Conservation (phyloP, 495 filamentous ascomycete species). For the Aspergillus coremiiformis region DNA sequence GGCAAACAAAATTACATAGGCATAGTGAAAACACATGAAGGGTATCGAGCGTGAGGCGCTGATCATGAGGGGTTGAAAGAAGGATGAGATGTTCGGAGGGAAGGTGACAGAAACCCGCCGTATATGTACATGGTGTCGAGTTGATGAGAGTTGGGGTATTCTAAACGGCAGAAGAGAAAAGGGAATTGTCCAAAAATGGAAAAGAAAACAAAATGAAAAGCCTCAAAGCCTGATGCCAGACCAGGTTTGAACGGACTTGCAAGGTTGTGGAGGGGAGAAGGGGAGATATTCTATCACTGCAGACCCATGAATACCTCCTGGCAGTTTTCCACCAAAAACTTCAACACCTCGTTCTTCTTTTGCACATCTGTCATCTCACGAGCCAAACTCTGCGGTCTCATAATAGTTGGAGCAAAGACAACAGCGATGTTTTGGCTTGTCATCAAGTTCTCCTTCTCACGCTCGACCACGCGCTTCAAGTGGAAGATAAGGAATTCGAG, state of each 20-base stretch:
- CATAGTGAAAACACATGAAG: slow-evolving; percentile 12
- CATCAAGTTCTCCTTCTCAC: slow-evolving; percentile 85
- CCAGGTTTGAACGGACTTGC: slow-evolving; percentile 2
- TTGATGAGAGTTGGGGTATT: slow-evolving; percentile 8
- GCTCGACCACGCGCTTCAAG: slow-evolving; percentile 75
- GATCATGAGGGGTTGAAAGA: slow-evolving; percentile 5
- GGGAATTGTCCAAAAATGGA: not conserved
- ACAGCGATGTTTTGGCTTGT: slow-evolving; percentile 90
- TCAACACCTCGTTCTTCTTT: slow-evolving; percentile 80
- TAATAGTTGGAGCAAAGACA: slow-evolving; percentile 96
- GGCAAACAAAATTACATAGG: slow-evolving; percentile 8
- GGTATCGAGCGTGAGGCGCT: slow-evolving; percentile 22
- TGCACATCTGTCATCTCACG: slow-evolving; percentile 96
- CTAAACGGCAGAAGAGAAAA: slow-evolving; percentile 2
- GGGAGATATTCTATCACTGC: slow-evolving; percentile 18
- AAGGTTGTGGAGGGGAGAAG: too few relatives aligned
- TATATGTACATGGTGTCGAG: slow-evolving; percentile 20
- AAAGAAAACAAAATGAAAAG: not conserved
- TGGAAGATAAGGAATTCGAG: slow-evolving; percentile 95
- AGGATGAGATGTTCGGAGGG: not conserved
- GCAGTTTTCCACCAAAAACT: slow-evolving; percentile 83
- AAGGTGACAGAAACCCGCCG: slow-evolving; percentile 1
- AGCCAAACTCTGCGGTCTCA: slow-evolving; percentile 80
- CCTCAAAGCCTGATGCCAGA: slow-evolving; percentile 3
- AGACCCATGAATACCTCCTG: slow-evolving; percentile 63